Evolutionary conservation across 1,284 basidiomycete genomes (phyloP).

Genomic region (Ceratorhiza oryzae-sativae): DNA sequence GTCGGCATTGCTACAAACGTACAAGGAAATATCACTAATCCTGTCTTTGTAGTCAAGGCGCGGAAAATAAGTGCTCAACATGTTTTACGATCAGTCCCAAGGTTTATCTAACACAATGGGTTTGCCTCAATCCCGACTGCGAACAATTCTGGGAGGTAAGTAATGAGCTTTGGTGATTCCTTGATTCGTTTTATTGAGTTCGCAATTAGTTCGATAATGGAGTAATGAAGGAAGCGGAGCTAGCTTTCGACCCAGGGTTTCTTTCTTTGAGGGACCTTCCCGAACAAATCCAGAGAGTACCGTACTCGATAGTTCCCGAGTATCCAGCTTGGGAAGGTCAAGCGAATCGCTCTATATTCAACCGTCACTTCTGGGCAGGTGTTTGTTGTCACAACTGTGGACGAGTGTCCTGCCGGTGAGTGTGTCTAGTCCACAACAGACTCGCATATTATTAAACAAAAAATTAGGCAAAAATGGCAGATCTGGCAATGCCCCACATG

Average conservation of each 20-base stretch:
- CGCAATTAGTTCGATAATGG: background rate
- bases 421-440: background rate
- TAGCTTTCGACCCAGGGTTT: conserved; percentile 17
- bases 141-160: conserved; percentile 23
- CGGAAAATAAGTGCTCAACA: background rate
- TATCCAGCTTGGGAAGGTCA: conserved; percentile 26
- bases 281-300: conserved; percentile 13
- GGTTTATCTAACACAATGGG: conserved; percentile 5
- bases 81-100: conserved; percentile 20
- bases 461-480: conserved; percentile 32
- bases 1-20: background rate
- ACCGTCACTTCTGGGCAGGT: conserved; percentile 35
- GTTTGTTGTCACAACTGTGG: conserved; percentile 32
- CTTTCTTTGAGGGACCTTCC: conserved; percentile 13
- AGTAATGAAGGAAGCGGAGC: background rate
- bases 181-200: background rate
- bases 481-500: conserved; percentile 30
- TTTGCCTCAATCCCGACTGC: conserved; percentile 35
- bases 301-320: conserved; percentile 30
- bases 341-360: conserved; percentile 31
- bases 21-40: background rate
- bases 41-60: background rate
- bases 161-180: background rate
- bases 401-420: conserved; percentile 28
- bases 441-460: background rate